A percentile compares a stretch with the other conserved stretches of the same genome.
Evolutionary conservation across 805 yeast species (phyloP).

Genomic region (Sungouiella thailandica): DNA sequence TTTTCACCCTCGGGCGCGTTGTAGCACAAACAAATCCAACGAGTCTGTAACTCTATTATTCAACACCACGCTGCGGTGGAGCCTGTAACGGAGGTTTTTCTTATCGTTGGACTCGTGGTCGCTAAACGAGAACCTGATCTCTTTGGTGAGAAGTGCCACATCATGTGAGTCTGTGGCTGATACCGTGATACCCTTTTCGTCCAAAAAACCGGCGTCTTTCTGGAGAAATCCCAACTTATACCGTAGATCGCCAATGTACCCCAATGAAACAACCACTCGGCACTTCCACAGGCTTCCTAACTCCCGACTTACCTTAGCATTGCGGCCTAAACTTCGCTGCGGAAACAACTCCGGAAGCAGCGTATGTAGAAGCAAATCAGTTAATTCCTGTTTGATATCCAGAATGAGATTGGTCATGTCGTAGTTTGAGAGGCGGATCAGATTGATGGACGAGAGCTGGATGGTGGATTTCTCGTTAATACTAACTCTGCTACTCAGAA

Average conservation of each 20-base stretch:
- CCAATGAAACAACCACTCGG: constrained; percentile 16
- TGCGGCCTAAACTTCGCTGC: constrained; percentile 7
- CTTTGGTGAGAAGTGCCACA: constrained; percentile 8
- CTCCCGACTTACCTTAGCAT: constrained; percentile 8
- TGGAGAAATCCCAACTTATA: constrained; percentile 8
- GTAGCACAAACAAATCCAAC: constrained; percentile 18
- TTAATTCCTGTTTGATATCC: constrained; percentile 12
- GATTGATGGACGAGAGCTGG: constrained; percentile 17
- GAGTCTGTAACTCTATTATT: constrained; percentile 14
- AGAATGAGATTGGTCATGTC: constrained; percentile 17
- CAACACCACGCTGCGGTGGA: constrained; percentile 6
- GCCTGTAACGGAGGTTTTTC: constrained; percentile 12
- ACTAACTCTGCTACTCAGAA: constrained; percentile 15
- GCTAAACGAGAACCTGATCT: constrained; percentile 7
- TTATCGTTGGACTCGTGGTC: constrained; percentile 12
- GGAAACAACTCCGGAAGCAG: constrained; percentile 10
- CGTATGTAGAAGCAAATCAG: constrained; percentile 6
- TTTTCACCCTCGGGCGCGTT: constrained; percentile 11
- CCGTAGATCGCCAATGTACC: constrained; percentile 16
- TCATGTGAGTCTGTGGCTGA: background rate
- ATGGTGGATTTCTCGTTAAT: constrained; percentile 22
- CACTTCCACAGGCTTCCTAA: constrained; percentile 19
- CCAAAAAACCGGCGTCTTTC: constrained; percentile 12
- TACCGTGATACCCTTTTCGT: constrained; percentile 10
- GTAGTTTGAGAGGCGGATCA: constrained; percentile 20